Conservation (phyloP, 495 filamentous ascomycete species). For the Antarctomyces pellizariae region DNA sequence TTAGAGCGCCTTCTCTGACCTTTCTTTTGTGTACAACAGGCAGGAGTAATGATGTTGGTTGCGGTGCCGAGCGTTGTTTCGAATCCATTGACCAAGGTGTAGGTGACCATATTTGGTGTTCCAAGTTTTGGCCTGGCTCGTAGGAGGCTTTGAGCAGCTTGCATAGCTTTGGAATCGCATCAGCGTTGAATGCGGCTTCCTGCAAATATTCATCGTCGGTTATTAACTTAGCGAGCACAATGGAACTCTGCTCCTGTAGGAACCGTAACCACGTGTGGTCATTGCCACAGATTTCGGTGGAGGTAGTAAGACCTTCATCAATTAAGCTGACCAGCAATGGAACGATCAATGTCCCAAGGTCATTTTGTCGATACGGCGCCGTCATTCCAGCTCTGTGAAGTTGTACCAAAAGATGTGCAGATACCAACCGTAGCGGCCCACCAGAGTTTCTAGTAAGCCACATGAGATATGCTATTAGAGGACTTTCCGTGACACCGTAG, state of each 20-base stretch:
- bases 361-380: conserved; percentile 33
- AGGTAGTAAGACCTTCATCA: conserved; percentile 22
- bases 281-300: conserved; percentile 17
- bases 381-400: conserved; percentile 47
- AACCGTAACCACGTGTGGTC: too few species aligned
- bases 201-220: conserved; percentile 55
- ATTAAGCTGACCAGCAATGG: conserved; percentile 52
- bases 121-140: conserved; percentile 21
- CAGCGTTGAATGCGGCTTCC: conserved; percentile 59
- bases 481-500: conserved; percentile 57
- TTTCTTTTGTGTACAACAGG: conserved; percentile 54
- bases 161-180: conserved; percentile 45
- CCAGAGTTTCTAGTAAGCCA: conserved; percentile 36
- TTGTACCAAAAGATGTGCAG: conserved; percentile 56
- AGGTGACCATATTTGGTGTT: conserved; percentile 21
- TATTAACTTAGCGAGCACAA: conserved; percentile 53
- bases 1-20: conserved; percentile 54
- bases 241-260: conserved; percentile 43
- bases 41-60: too few species aligned
- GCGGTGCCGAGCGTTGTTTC: too few species aligned
- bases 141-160: conserved; percentile 50
- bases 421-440: conserved; percentile 46
- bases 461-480: conserved; percentile 66
- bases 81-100: conserved; percentile 8
- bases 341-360: conserved; percentile 41